Percentiles rank a stretch among this genome's conserved stretches.
Evolutionary conservation across 1,284 basidiomycete species (phyloP).

Genomic region (Naganishia sp.): DNA sequence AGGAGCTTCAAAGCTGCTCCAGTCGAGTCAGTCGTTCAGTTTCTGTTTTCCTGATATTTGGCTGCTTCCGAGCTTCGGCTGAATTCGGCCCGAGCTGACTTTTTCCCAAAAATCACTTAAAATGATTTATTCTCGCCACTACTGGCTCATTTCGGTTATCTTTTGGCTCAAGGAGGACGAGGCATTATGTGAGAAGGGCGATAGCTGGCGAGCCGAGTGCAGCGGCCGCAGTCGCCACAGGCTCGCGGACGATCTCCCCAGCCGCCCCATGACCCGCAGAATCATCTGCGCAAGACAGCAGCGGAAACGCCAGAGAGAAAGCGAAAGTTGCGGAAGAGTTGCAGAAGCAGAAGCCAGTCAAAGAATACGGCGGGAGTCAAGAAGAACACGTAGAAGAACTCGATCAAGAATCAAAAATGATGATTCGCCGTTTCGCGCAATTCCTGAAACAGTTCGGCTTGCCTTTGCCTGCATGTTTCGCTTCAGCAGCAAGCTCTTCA

Average conservation of each 20-base stretch:
- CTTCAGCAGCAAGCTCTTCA: constrained; percentile 5
- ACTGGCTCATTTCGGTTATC: no score
- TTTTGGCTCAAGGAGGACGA: no score
- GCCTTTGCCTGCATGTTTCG: constrained; percentile 21
- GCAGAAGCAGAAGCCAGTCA: background rate
- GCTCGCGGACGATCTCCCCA: background rate
- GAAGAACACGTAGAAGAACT: background rate
- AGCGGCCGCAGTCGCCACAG: background rate
- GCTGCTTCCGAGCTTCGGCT: no score
- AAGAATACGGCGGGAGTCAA: background rate
- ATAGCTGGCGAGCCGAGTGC: no score
- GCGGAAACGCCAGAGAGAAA: background rate
- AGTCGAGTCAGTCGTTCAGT: no score
- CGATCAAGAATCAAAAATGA: background rate
- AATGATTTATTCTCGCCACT: no score
- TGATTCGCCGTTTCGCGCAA: background rate
- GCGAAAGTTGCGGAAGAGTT: constrained; percentile 1
- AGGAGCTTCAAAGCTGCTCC: no score
- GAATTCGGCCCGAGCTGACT: no score
- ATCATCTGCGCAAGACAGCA: background rate
- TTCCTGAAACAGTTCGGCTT: constrained; percentile 21
- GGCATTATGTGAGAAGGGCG: no score
- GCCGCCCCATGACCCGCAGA: background rate
- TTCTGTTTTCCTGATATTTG: no score
- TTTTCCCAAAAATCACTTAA: no score